phyloP scores from a whole-genome alignment of 306 rosid genomes.

The cucumber (Cucumis sativus) region DNA sequence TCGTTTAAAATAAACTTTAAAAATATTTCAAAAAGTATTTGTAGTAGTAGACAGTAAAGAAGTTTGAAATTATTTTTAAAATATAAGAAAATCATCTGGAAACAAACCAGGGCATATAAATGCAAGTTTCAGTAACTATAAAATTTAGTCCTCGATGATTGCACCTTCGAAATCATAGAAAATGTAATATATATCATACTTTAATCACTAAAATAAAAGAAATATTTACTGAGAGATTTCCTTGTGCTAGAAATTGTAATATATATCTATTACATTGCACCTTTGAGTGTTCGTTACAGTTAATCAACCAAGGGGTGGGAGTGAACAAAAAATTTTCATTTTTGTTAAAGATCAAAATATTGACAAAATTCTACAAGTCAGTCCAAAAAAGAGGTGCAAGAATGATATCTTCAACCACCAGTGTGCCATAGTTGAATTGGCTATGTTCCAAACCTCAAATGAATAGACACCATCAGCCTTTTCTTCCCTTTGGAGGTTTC shows the following conservation, averaged over 20 bases:
- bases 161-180: background rate
- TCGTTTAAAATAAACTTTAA: too few relatives aligned
- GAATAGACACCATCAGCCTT: constrained; percentile 18
- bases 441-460: constrained; percentile 14
- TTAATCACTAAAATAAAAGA: too few relatives aligned
- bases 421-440: background rate
- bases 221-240: too few relatives aligned
- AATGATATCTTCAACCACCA: background rate
- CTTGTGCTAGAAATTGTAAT: too few relatives aligned
- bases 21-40: too few relatives aligned
- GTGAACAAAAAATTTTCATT: background rate
- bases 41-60: background rate
- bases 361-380: background rate
- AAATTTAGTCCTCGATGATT: background rate
- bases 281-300: too few relatives aligned
- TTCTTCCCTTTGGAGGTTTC: constrained; percentile 51
- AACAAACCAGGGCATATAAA: background rate
- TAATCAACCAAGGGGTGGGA: background rate
- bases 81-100: background rate
- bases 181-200: too few relatives aligned
- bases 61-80: background rate
- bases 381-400: background rate
- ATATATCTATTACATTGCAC: too few relatives aligned
- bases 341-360: background rate
- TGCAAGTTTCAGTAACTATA: background rate